phyloP scores from a whole-genome alignment of 192 early-diverging fungal species.

The Umbelopsis ramanniana region DNA sequence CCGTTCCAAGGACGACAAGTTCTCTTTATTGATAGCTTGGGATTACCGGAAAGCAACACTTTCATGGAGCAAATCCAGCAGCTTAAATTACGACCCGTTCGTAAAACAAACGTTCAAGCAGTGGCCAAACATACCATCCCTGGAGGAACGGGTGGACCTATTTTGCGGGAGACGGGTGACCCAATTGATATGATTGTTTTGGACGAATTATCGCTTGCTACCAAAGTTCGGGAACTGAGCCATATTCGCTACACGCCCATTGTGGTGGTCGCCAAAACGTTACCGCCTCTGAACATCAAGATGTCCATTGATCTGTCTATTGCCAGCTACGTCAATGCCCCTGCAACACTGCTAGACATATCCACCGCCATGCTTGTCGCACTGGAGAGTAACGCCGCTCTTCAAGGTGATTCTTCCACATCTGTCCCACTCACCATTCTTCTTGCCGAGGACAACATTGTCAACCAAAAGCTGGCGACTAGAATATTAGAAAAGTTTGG shows the following conservation, averaged over 20 bases:
- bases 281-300: slow-evolving; percentile 66
- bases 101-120: slow-evolving; percentile 51
- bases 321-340: slow-evolving; percentile 71
- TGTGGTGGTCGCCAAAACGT: slow-evolving; percentile 63
- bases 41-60: slow-evolving; percentile 43
- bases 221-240: slow-evolving; percentile 63
- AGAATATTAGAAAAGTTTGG: slow-evolving; percentile 77
- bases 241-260: slow-evolving; percentile 75
- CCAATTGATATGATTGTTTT: slow-evolving; percentile 69
- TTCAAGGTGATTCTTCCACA: slow-evolving; percentile 65
- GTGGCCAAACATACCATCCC: slow-evolving; percentile 43
- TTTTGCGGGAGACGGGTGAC: slow-evolving; percentile 34
- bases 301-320: slow-evolving; percentile 72
- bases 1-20: slow-evolving; percentile 70
- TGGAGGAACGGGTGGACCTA: slow-evolving; percentile 30
- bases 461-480: slow-evolving; percentile 84
- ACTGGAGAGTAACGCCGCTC: slow-evolving; percentile 65
- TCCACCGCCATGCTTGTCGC: slow-evolving; percentile 74
- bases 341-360: slow-evolving; percentile 61
- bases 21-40: slow-evolving; percentile 63
- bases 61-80: slow-evolving; percentile 49
- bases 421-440: slow-evolving; percentile 74
- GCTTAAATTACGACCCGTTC: slow-evolving; percentile 51
- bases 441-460: slow-evolving; percentile 84
- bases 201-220: slow-evolving; percentile 62